Base-by-base conservation (phyloP, 768 basidiomycete species). In the Lentinula edodes region DNA sequence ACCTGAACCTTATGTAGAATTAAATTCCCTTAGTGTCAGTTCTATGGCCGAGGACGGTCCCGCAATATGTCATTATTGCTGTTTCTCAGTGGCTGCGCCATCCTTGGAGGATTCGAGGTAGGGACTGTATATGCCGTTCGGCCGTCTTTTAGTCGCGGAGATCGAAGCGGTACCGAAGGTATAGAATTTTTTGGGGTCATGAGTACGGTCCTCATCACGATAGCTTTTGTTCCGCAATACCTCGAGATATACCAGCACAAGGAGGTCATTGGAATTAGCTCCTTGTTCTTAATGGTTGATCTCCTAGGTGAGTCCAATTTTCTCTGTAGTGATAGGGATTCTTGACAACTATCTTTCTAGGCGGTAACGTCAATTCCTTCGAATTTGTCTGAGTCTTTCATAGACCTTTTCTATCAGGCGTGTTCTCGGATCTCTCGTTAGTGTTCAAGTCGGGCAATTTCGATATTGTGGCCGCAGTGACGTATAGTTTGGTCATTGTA, bases 221-320 rank as follows among this genome's bases (percentile, higher is more conserved):
- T 80, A 13, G 81, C 72, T 2, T 67, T 81, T n/a, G 66, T 78
- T 36, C 76, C 91, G 0, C 91, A 94, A 71, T 93, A 88, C 67
- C 84, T 80, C 69, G 90, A 93, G 68, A 92, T 93, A 48, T 88
- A 81, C 72, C 80, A 82, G 63, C 77, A 78, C 66, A 78, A 76
- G 63, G 81, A 86, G 64, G 86, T 89, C 42, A 68, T 83, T 20
- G 91, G 91, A 6, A 84, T 94, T 55, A 89, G 87, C 0, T 73
- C 88, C 46, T 45, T 76, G 6, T 93, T 93, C 74, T 86, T 93
- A 75, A 64, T 72, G 7, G 77, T 93, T 53, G 91, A 94, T 67
- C 77, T 86, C 60, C 68, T 84, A 10, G 55, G 55, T 16, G 36
- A 42, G 20, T 10, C 39, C 8, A 3, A 28, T 18, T 36, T 18